phyloP scores from a whole-genome alignment of 2,329 filamentous ascomycete species.

The Pseudocercospora macadamiae region DNA sequence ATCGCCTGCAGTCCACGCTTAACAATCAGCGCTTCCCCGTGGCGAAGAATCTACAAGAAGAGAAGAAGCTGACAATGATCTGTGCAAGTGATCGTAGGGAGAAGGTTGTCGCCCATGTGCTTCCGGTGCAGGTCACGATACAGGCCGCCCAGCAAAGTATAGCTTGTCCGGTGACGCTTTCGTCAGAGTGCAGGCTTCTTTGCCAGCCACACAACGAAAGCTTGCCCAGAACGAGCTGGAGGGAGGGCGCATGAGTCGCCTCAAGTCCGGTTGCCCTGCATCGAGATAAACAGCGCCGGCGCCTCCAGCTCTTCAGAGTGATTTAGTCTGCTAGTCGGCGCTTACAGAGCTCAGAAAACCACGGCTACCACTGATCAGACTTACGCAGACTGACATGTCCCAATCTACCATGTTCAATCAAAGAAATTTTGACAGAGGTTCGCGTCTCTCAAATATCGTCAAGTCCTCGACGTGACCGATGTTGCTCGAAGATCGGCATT shows the following conservation, averaged over 20 bases:
- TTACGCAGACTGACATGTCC: too few species aligned
- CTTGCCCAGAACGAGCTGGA: neutral
- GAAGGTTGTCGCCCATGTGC: neutral
- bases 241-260: neutral
- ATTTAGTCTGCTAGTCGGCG: neutral
- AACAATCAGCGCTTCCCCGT: too few species aligned
- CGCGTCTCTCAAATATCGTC: too few species aligned
- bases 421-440: too few species aligned
- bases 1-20: too few species aligned
- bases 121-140: neutral
- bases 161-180: neutral
- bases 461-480: too few species aligned
- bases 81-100: too few species aligned
- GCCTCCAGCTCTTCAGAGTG: neutral
- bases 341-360: neutral
- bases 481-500: too few species aligned
- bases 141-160: neutral
- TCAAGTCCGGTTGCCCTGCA: neutral
- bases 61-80: too few species aligned
- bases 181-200: neutral
- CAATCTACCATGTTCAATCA: too few species aligned
- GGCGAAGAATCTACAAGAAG: too few species aligned
- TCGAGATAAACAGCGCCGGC: neutral
- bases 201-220: neutral
- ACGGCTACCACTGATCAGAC: too few species aligned